phyloP scores from a whole-genome alignment of 2,329 filamentous ascomycete species.

The Aspergillus uvarum region DNA sequence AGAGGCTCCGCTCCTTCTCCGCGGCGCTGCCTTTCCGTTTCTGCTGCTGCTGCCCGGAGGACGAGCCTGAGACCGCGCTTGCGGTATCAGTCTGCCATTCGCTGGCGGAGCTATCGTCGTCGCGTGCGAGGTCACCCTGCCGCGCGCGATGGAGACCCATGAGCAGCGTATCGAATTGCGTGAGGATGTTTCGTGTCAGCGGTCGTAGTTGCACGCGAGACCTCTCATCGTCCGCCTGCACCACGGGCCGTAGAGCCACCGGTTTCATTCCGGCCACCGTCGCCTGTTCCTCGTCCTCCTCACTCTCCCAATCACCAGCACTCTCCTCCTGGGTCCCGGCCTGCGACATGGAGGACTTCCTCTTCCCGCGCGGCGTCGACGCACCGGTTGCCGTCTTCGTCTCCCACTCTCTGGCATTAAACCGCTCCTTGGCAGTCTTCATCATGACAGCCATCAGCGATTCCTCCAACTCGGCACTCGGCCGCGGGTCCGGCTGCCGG shows the following conservation, averaged over 20 bases:
- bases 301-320: conserved; percentile 21
- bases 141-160: conserved; percentile 68
- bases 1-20: conserved; percentile 17
- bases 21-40: conserved; percentile 1
- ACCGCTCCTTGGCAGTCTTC: conserved; percentile 66
- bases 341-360: conserved; percentile 4
- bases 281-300: conserved; percentile 15
- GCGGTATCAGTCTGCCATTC: conserved; percentile 33
- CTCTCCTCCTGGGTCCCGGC: conserved; percentile 17
- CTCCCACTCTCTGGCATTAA: conserved; percentile 46
- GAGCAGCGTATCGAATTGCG: conserved; percentile 68
- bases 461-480: conserved; percentile 67
- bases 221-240: conserved; percentile 69
- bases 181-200: conserved; percentile 67
- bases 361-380: neutral
- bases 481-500: conserved; percentile 44
- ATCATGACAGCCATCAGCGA: conserved; percentile 66
- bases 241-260: conserved; percentile 45
- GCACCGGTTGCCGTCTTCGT: neutral
- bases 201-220: conserved; percentile 67
- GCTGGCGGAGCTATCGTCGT: conserved; percentile 27
- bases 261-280: neutral
- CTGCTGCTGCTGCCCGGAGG: conserved; percentile 18
- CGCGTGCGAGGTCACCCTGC: conserved; percentile 46
- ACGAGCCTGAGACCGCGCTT: conserved; percentile 19